phyloP scores from a whole-genome alignment of 2,329 filamentous ascomycete species.

The Orbilia ellipsospora region DNA sequence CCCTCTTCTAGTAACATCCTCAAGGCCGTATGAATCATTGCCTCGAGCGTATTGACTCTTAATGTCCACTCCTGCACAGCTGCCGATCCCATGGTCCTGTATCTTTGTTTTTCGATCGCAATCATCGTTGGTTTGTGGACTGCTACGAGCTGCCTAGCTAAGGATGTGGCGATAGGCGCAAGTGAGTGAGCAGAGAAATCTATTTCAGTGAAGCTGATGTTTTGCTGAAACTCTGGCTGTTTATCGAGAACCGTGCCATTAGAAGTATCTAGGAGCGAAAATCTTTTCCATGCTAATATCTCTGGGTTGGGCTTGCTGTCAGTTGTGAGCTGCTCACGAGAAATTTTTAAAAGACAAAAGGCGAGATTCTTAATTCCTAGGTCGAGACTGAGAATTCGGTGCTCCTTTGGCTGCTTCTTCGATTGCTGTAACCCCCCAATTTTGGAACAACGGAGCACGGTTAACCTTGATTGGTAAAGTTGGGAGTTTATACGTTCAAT shows the following conservation, averaged over 20 bases:
- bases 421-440: slow-evolving; percentile 13
- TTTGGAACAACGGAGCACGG: slow-evolving; percentile 10
- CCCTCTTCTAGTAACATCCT: slow-evolving; percentile 67
- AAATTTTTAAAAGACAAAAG: slow-evolving; percentile 70
- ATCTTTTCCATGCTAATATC: slow-evolving; percentile 59
- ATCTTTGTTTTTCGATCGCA: slow-evolving; percentile 74
- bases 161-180: slow-evolving; percentile 21
- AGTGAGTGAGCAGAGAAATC: slow-evolving; percentile 61
- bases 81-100: slow-evolving; percentile 72
- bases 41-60: slow-evolving; percentile 82
- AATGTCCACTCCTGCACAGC: slow-evolving; percentile 84
- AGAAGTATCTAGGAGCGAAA: slow-evolving; percentile 29
- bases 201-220: slow-evolving; percentile 25
- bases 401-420: slow-evolving; percentile 18
- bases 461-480: slow-evolving; percentile 14
- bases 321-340: slow-evolving; percentile 6
- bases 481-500: slow-evolving; percentile 19
- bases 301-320: slow-evolving; percentile 25
- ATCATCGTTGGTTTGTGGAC: slow-evolving; percentile 73
- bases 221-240: slow-evolving; percentile 7
- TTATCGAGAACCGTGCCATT: neutral
- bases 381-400: slow-evolving; percentile 78
- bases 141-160: slow-evolving; percentile 31
- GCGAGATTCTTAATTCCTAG: slow-evolving; percentile 86
- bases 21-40: slow-evolving; percentile 80